phyloP scores from a whole-genome alignment of 495 filamentous ascomycete genomes.

The Trichoderma reesei region DNA sequence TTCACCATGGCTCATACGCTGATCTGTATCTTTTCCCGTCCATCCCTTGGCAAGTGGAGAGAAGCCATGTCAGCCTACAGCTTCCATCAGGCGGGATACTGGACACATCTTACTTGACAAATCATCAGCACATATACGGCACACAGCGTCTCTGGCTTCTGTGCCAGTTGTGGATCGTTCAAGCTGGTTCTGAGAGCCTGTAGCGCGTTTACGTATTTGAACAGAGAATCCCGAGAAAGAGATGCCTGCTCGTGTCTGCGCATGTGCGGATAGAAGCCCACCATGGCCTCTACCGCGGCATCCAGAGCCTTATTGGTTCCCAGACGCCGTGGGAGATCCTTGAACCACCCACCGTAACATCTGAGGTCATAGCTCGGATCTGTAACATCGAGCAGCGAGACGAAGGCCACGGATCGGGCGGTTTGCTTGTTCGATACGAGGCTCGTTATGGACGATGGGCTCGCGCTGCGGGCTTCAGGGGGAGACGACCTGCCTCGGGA shows the following conservation, averaged over 20 bases:
- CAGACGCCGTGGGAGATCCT: conserved; percentile 13
- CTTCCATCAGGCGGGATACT: background rate
- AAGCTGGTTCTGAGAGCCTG: conserved; percentile 26
- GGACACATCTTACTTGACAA: conserved; percentile 25
- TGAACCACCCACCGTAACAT: conserved; percentile 13
- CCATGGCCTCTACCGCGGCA: conserved; percentile 13
- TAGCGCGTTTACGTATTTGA: conserved; percentile 15
- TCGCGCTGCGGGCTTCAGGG: background rate
- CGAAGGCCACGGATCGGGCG: conserved; percentile 10
- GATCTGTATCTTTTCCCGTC: background rate
- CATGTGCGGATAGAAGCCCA: conserved; percentile 6
- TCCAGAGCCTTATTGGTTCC: conserved; percentile 15
- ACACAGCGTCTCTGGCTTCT: conserved; percentile 31
- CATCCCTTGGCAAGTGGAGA: background rate
- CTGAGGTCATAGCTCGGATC: conserved; percentile 16
- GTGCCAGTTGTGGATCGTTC: conserved; percentile 29
- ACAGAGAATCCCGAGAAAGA: conserved; percentile 5
- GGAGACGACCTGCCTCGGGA: background rate
- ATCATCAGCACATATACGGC: conserved; percentile 36
- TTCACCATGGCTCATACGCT: background rate
- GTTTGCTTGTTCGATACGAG: conserved; percentile 3
- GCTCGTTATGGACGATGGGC: background rate
- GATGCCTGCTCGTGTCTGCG: conserved; percentile 10
- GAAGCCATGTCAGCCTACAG: background rate
- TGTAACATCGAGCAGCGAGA: conserved; percentile 14